A percentile compares a stretch with the other conserved stretches of the same genome.
These are phyloP conservation scores for Globisporangium canariense DNA, from an alignment of 352 stramenopile genomes.

Conservation along the genomic window DNA sequence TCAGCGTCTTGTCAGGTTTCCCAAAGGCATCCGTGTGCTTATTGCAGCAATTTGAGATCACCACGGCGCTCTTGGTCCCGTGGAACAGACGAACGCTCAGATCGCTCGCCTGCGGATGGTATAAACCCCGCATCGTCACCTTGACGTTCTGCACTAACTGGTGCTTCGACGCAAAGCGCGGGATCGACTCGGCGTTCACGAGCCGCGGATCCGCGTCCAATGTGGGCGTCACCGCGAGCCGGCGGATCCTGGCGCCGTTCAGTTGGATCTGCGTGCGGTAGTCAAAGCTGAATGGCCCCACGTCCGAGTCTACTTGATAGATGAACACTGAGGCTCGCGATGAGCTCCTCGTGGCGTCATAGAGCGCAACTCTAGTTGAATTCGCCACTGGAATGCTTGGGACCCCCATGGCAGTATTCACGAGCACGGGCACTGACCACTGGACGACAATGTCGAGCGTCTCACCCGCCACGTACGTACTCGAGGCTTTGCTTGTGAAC, in stretches of 20 bases:
- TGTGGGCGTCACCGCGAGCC: slow-evolving; percentile 26
- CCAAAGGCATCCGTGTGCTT: slow-evolving; percentile 37
- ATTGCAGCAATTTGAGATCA: slow-evolving; percentile 49
- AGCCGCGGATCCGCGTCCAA: slow-evolving; percentile 45
- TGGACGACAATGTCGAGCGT: slow-evolving; percentile 59
- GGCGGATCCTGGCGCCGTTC: slow-evolving; percentile 50
- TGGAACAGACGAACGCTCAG: slow-evolving; percentile 53
- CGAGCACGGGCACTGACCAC: slow-evolving; percentile 47
- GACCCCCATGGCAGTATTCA: slow-evolving; percentile 27
- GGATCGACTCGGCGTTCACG: slow-evolving; percentile 24
- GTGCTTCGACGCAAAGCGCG: slow-evolving; percentile 53
- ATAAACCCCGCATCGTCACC: slow-evolving; percentile 54
- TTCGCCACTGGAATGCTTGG: slow-evolving; percentile 42
- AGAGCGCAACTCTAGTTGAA: slow-evolving; percentile 34
- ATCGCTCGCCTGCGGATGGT: slow-evolving; percentile 61
- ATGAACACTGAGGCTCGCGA: slow-evolving; percentile 42
- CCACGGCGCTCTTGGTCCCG: slow-evolving; percentile 24
- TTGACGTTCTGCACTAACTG: slow-evolving; percentile 50
- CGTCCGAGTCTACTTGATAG: slow-evolving; percentile 29
- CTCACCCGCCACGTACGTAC: slow-evolving; percentile 53
- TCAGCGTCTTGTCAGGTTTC: slow-evolving; percentile 28
- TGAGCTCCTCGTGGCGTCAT: slow-evolving; percentile 37
- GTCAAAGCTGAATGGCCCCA: slow-evolving; percentile 46
- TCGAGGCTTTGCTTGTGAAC: slow-evolving; percentile 59
- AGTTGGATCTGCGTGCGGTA: slow-evolving; percentile 33